Evolutionary conservation across 164 flowering plant species (phyloP), one percentile per base, ranked within the genome.

Genomic region (Sedum album): DNA sequence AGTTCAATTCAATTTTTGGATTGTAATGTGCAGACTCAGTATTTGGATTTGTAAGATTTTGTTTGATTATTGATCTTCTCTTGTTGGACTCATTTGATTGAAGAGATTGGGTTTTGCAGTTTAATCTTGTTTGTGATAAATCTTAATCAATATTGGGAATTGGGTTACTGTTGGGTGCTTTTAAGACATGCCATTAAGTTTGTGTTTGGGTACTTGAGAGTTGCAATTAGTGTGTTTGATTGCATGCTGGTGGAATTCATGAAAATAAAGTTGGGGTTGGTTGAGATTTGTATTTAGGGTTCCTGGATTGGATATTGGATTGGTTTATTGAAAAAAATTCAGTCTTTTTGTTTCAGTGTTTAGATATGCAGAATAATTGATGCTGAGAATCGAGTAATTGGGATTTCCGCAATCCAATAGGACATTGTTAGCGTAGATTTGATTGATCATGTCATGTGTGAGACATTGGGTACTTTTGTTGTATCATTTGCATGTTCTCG

Each of bases 1-100:
- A 55, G 60, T n/a, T n/a, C n/a, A n/a, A n/a, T 26, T 55, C 60
- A 55, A 55, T 55, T 55, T 23, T 55, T 55, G 60, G 60, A 25
- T 31, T 55, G 60, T 57, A 30, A 26, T 57, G 31, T 28, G 35
- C 31, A 28, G 62, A 30, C 33, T 57, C 62, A 14, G 8, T 28
- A 26, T 57, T 33, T 57, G 62, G 33, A 10, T 57, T 57, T 57
- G 31, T 57, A 33, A 57, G 33, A 30, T 57, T 57, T 57, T 28
- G 35, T 57, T 57, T 57, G 33, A 57, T 57, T 13, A 33, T 13
- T 6, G 25, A 26, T 8, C 31, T 53, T 53, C 13, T 57, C 33
- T 35, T 57, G 62, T 5, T 57, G 26, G 31, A 20, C 33, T 11
- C 25, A 14, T 20, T 57, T 57, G 62, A 57, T 57, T 57, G 31